These are phyloP conservation scores for Aechmea fasciata DNA, from an alignment of 176 grass and related monocot species.

Conservation along the genomic window DNA sequence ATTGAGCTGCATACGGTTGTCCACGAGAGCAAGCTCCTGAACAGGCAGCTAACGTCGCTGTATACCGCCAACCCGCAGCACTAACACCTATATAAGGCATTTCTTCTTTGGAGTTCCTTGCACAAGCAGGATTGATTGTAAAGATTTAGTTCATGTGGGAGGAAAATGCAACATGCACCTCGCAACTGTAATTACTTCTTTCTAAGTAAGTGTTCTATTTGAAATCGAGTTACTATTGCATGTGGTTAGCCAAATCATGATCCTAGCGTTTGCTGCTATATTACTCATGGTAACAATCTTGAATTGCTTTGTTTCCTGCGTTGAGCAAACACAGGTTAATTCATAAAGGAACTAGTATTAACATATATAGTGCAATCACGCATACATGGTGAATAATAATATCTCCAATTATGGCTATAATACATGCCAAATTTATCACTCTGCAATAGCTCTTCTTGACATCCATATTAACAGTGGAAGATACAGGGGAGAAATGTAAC, in stretches of 20 bases:
- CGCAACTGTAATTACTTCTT: neutral
- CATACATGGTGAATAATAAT: too few species aligned
- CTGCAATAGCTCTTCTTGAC: neutral
- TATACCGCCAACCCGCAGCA: conserved; percentile 12
- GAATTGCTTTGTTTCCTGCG: too few species aligned
- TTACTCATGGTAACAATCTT: too few species aligned
- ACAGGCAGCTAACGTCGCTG: conserved; percentile 63
- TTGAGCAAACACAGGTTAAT: too few species aligned
- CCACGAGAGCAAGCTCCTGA: conserved; percentile 70
- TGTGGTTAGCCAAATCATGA: too few species aligned
- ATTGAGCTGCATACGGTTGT: conserved; percentile 59
- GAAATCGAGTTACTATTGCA: too few species aligned
- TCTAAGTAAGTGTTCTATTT: too few species aligned
- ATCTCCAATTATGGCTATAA: too few species aligned
- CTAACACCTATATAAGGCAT: neutral
- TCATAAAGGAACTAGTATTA: too few species aligned
- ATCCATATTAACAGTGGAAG: neutral
- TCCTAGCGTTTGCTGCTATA: too few species aligned
- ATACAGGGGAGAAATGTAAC: neutral
- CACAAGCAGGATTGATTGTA: neutral
- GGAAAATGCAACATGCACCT: neutral
- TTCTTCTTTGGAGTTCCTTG: neutral
- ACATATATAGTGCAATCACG: too few species aligned
- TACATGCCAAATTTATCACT: too few species aligned
- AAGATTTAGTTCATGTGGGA: neutral